Percentiles rank a stretch among this genome's conserved stretches.
phyloP scores from a whole-genome alignment of 495 filamentous ascomycete species.

The Amorphotheca resinae region DNA sequence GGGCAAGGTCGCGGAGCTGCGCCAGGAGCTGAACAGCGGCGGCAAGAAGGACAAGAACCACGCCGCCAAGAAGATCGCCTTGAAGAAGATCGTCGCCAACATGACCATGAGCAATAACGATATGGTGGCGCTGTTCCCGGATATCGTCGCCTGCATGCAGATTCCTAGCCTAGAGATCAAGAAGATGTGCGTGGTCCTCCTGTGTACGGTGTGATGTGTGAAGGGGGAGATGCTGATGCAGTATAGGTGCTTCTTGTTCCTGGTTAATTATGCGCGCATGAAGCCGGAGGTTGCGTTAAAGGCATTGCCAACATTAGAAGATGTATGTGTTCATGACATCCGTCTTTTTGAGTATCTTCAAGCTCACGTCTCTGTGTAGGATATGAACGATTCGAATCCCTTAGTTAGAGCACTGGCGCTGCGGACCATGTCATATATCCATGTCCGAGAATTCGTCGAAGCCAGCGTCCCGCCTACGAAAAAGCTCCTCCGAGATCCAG shows the following conservation, averaged over 20 bases:
- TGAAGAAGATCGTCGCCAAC: constrained; percentile 99
- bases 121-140: constrained; percentile 94
- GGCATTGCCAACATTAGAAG: constrained; percentile 75
- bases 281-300: constrained; percentile 92
- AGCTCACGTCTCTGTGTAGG: constrained; percentile 35
- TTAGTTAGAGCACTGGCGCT: constrained; percentile 86
- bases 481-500: constrained; percentile 68
- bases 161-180: constrained; percentile 94
- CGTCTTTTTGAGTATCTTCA: background rate
- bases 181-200: constrained; percentile 84
- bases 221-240: constrained; percentile 19
- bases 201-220: background rate
- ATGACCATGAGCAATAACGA: constrained; percentile 99
- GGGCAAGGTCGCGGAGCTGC: constrained; percentile 98
- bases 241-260: constrained; percentile 85
- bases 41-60: constrained; percentile 98
- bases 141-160: constrained; percentile 89
- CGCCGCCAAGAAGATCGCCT: constrained; percentile 90
- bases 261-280: constrained; percentile 93
- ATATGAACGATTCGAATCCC: constrained; percentile 89
- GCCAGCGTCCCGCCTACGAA: constrained; percentile 78
- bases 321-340: constrained; percentile 39
- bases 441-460: constrained; percentile 93
- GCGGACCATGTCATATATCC: constrained; percentile 93
- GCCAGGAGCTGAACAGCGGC: constrained; percentile 82